Evolutionary conservation across 228 moss, liverwort and hornwort species (phyloP), one percentile per base, ranked within the genome.

Genomic region (Sphagnum fallax): DNA sequence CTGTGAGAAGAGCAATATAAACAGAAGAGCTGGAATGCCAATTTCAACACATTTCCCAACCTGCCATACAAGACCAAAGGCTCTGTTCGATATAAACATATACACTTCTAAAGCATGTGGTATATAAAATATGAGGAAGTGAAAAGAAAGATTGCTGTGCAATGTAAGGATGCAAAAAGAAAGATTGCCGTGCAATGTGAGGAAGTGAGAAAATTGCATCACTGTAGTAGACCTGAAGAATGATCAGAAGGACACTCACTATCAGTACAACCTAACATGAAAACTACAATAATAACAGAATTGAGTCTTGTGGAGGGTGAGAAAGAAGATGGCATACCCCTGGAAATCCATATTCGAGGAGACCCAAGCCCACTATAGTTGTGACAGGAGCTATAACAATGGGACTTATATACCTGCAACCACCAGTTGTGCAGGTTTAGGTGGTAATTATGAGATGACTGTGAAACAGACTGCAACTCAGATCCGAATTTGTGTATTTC

Each of bases 311-410:
- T 32, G 32, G 32, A 32, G 32, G 32, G 32, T 32, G 32, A 32
- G 32, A 32, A 32, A 32, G 32, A 32, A 32, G 32, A 62, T 62
- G 71, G 74, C 76, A 62, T 63, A 86, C 86, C 75, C 86, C 83
- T 2, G 86, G 86, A 18, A 86, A 86, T 1, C 86, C 86, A 10
- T 78, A 14, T 60, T 83, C 83, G 47, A 83, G 74, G 5, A 86
- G 77, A 0, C 86, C 86, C 49, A 86, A 68, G 8, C 86, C 86
- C 8, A 86, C 86, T 8, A 86, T 16, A 59, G 76, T 78, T 47
- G 80, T 76, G 14, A 86, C 78, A 4, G 86, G 80, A 4, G 86
- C 83, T 6, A 86, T 80, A 10, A 86, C 86, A n/a, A 83, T 64
- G 10, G 86, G 86, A 60, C 86, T 86, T 48, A 86, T 74, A 32